phyloP scores from a whole-genome alignment of 306 rosid species.

The Echinosophora koreensis region DNA sequence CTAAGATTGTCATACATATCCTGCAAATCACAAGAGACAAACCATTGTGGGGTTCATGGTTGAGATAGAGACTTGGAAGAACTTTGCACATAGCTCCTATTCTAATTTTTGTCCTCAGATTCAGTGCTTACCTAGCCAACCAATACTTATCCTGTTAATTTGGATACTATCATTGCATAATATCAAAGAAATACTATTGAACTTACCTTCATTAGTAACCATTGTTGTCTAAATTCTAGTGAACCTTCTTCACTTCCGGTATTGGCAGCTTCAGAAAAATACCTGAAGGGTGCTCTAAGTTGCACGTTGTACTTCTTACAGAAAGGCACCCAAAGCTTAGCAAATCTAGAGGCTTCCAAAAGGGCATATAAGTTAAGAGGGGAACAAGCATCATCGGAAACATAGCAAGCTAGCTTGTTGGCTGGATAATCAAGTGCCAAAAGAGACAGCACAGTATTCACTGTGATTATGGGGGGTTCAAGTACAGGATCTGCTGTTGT shows the following conservation, averaged over 20 bases:
- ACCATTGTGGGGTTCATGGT: not conserved
- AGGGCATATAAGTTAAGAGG: slow-evolving; percentile 65
- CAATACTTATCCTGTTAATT: too few relatives aligned
- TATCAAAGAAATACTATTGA: too few relatives aligned
- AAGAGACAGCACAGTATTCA: slow-evolving; percentile 74
- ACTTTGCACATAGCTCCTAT: not conserved
- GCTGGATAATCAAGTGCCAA: slow-evolving; percentile 72
- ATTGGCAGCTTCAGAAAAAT: slow-evolving; percentile 41
- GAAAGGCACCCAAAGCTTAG: slow-evolving; percentile 69
- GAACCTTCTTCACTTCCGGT: not conserved
- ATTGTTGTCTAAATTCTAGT: slow-evolving; percentile 47
- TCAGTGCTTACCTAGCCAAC: not conserved
- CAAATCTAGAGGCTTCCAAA: slow-evolving; percentile 63
- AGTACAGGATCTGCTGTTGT: slow-evolving; percentile 70
- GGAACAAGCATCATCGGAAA: slow-evolving; percentile 78
- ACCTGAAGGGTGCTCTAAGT: slow-evolving; percentile 71
- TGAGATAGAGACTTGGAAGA: not conserved
- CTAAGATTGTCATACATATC: slow-evolving; percentile 63
- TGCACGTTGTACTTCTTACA: slow-evolving; percentile 62
- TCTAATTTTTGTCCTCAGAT: not conserved
- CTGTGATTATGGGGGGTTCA: slow-evolving; percentile 72
- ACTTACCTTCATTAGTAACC: too few relatives aligned
- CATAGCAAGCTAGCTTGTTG: slow-evolving; percentile 75
- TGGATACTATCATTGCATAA: too few relatives aligned
- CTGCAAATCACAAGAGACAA: slow-evolving; percentile 49